These are phyloP conservation scores for Cryptococcus sp. DNA, from an alignment of 1,284 basidiomycete species.

Conservation along the genomic window DNA sequence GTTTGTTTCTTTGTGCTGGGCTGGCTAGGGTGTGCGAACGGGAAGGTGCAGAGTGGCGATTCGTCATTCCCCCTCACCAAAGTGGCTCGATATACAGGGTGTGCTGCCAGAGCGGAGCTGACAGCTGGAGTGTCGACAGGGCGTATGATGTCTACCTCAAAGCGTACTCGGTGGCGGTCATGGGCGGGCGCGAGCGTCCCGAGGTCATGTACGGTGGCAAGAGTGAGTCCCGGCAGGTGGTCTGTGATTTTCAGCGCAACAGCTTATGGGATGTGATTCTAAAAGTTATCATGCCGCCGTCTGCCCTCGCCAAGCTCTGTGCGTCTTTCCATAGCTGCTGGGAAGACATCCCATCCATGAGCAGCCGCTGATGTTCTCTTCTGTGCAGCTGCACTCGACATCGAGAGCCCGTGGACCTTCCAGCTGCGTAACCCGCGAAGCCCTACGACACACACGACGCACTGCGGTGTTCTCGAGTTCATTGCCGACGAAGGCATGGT, in stretches of 20 bases:
- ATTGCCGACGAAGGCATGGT: constrained; percentile 96
- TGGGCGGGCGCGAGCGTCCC: constrained; percentile 46
- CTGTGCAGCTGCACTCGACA: constrained; percentile 67
- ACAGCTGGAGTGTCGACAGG: constrained; percentile 16
- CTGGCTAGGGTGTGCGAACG: no score
- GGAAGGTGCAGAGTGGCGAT: no score
- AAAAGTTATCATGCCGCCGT: constrained; percentile 94
- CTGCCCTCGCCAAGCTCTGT: constrained; percentile 82
- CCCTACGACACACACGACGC: constrained; percentile 74
- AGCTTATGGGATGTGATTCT: constrained; percentile 9
- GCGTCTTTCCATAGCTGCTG: constrained; percentile 25
- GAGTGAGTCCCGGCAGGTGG: constrained; percentile 61
- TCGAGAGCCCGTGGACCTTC: constrained; percentile 94
- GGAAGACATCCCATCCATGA: no score
- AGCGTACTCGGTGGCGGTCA: constrained; percentile 51
- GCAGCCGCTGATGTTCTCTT: background rate
- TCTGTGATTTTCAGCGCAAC: background rate
- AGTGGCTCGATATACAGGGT: no score
- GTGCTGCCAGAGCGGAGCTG: background rate
- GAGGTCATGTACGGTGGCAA: constrained; percentile 75
- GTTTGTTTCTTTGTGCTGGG: background rate
- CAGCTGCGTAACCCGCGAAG: constrained; percentile 86
- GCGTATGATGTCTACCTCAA: constrained; percentile 51
- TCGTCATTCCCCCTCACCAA: no score
- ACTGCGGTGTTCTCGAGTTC: constrained; percentile 97